These are phyloP conservation scores for Yamadazyma sp. DNA, from an alignment of 1,139 yeast species.

Conservation along the genomic window DNA sequence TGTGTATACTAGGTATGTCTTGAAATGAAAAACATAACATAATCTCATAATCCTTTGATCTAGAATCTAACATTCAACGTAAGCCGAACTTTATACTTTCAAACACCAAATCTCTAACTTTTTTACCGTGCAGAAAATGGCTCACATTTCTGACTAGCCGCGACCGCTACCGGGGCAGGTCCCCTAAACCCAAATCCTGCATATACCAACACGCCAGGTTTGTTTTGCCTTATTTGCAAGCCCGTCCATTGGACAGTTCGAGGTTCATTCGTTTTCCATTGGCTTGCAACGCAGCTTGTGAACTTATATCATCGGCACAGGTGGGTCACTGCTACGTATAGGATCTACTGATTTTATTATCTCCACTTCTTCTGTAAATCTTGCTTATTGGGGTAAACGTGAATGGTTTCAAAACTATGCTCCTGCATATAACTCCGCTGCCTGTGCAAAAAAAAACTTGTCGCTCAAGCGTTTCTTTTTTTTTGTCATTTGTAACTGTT, in stretches of 20 bases:
- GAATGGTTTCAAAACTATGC: neutral
- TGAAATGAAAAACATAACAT: neutral
- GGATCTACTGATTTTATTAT: too few species aligned
- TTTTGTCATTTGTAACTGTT: neutral
- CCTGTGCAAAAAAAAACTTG: conserved; percentile 1
- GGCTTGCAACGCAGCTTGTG: too few species aligned
- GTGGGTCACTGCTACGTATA: too few species aligned
- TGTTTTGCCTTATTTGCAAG: neutral
- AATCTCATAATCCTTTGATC: too few species aligned
- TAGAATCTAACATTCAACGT: too few species aligned
- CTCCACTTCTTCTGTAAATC: neutral
- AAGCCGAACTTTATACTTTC: too few species aligned
- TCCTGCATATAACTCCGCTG: neutral
- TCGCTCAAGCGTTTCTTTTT: conserved; percentile 1
- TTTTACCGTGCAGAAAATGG: too few species aligned
- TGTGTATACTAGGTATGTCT: conserved; percentile 4
- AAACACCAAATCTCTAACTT: too few species aligned
- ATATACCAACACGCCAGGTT: neutral
- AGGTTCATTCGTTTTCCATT: too few species aligned
- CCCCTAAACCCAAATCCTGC: neutral
- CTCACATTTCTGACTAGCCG: neutral
- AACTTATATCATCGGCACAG: too few species aligned
- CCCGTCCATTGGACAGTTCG: too few species aligned
- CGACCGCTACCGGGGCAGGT: conserved; percentile 1
- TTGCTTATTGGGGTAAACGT: too few species aligned